These are phyloP conservation scores for Closterium sp. DNA, from an alignment of 139 green algal genomes.

Conservation along the genomic window DNA sequence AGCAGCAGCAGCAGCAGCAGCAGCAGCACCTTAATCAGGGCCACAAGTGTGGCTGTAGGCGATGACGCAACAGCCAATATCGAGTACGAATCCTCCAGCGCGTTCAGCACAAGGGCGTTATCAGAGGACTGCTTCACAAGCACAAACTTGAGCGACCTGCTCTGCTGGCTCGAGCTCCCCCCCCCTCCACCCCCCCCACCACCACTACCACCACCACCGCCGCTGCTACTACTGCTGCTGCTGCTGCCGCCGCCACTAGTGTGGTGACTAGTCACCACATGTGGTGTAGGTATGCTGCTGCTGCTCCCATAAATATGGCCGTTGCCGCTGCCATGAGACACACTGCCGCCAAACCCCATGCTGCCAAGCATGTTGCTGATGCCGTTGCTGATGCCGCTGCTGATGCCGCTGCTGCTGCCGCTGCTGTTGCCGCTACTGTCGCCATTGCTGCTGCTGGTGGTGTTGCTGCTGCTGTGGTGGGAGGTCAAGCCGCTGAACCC, in stretches of 20 bases:
- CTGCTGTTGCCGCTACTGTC: not conserved
- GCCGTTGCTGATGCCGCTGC: not conserved
- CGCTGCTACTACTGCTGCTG: not conserved
- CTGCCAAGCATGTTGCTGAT: not conserved
- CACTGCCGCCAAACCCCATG: not conserved
- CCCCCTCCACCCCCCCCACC: not conserved
- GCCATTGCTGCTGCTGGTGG: not conserved
- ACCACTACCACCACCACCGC: not conserved
- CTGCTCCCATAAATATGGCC: not conserved
- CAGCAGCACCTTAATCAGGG: not conserved
- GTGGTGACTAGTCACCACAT: not conserved
- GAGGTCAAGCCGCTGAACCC: no score
- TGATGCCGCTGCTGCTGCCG: not conserved
- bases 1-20: not conserved
- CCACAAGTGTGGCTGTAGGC: not conserved
- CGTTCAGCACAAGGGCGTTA: constrained; percentile 4
- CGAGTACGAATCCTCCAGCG: not conserved
- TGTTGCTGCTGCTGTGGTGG: not conserved
- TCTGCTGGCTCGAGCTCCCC: not conserved
- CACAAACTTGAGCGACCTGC: constrained; percentile 1
- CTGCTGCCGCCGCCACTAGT: not conserved
- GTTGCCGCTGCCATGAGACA: not conserved
- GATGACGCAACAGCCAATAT: not conserved
- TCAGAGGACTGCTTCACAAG: not conserved
- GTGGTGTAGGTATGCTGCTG: not conserved